A percentile compares a stretch with the other conserved stretches of the same genome.
Conservation (phyloP, 2,329 filamentous ascomycete species). For the Pseudogymnoascus sp. region DNA sequence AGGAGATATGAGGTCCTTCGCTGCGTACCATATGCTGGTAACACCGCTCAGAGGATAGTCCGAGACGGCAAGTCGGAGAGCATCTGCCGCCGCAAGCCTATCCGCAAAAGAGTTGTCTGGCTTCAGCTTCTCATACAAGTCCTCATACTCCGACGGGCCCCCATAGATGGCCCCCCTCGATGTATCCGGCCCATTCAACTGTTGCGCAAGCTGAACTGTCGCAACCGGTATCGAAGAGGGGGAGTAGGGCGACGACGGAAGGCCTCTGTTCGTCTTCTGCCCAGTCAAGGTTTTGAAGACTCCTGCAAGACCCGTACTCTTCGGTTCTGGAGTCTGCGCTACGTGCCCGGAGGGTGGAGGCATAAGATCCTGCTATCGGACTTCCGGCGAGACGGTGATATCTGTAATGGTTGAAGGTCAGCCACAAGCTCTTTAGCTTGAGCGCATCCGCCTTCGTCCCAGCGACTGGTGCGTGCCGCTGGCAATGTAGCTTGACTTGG, state of each 20-base stretch:
- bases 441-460: background rate
- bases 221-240: conserved; percentile 32
- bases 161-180: conserved; percentile 34
- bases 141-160: conserved; percentile 47
- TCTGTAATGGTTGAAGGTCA: background rate
- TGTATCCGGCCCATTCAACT: conserved; percentile 36
- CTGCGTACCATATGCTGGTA: conserved; percentile 55
- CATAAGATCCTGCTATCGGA: conserved; percentile 40
- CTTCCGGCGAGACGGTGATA: conserved; percentile 8
- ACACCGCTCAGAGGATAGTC: conserved; percentile 48
- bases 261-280: conserved; percentile 48
- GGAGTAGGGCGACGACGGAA: conserved; percentile 40
- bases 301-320: conserved; percentile 50
- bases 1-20: conserved; percentile 57
- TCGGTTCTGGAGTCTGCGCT: conserved; percentile 48
- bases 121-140: conserved; percentile 50
- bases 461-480: background rate
- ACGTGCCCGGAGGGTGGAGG: conserved; percentile 55
- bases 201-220: conserved; percentile 38
- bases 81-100: conserved; percentile 51
- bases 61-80: conserved; percentile 49
- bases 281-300: conserved; percentile 57
- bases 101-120: conserved; percentile 45
- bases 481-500: background rate
- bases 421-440: background rate